Conservation (phyloP, 228 moss, liverwort and hornwort species). For the Sphagnum magellanicum region DNA sequence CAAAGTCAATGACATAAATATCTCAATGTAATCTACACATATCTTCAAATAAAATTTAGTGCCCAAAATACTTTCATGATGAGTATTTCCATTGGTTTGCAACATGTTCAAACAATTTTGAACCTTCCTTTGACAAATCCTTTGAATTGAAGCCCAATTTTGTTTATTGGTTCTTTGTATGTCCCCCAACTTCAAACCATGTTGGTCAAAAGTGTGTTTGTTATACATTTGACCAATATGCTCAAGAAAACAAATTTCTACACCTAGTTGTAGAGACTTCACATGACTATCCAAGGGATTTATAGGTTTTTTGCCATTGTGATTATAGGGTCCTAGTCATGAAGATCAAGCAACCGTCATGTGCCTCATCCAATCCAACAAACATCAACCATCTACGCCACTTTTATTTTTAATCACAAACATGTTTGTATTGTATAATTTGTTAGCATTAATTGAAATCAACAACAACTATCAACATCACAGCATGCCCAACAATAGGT, state of each 20-base stretch:
- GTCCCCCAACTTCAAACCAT: neutral
- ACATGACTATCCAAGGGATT: neutral
- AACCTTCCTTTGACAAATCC: neutral
- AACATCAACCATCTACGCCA: neutral
- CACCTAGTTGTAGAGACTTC: neutral
- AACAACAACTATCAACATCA: neutral
- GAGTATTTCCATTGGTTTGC: neutral
- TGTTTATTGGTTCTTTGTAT: neutral
- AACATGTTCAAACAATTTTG: neutral
- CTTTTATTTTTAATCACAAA: neutral
- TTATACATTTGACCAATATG: neutral
- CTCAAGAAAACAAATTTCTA: neutral
- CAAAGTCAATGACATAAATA: neutral
- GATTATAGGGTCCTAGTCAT: slow-evolving; percentile 1
- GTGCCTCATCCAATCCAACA: neutral
- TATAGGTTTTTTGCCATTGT: neutral
- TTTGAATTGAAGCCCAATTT: neutral
- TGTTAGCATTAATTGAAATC: neutral
- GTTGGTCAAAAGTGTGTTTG: neutral
- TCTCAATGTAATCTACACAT: neutral
- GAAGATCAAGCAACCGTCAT: neutral
- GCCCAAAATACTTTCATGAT: neutral
- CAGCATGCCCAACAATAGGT: slow-evolving; percentile 8
- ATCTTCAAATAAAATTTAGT: neutral
- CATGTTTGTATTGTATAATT: slow-evolving; percentile 2